Base-by-base conservation (phyloP, 164 flowering plant species). In the Hamamelis virginiana region DNA sequence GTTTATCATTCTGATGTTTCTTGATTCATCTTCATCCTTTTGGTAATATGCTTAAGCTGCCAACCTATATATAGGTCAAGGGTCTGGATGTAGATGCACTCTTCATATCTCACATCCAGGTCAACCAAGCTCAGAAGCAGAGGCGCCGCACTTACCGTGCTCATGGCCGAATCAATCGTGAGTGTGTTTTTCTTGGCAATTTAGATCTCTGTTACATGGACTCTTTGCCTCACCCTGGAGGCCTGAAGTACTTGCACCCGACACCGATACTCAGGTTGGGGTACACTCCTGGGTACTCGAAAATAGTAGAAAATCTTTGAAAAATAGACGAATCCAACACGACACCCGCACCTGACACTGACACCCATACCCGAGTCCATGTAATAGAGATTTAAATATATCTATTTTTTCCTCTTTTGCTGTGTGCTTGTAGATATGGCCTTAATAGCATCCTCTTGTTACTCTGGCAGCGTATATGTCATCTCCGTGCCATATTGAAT, bases 111-210 rank as follows among this genome's bases (percentile, higher is more conserved):
- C 86, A 83, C 67, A 76, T 83, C 74, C 86, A 81, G 70, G 86
- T 83, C 28, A 83, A 83, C 69, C 86, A 81, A 62, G 84, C 86
- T 5, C 78, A 74, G 75, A 83, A 83, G 76, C 86, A 83, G 66
- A 79, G 86, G 68, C 83, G 86, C 2, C 78, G 86, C 23, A 79
- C 84, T 0, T 83, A 83, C 66, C 83, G 86, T 69, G 86, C 86
- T 43, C 86, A 83, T 72, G 86, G 86, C 65, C 77, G 86, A 64
- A 84, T 84, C 59, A 84, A 84, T 65, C 87, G 85, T 83, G 67
- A 65, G 87, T 75, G 21, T 61, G 27, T n/a, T 19, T 61, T 38
- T 14, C 0, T 38, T 0, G 1, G 33, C 16, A n/a, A n/a, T n/a
- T n/a, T n/a, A n/a, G n/a, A n/a, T n/a, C n/a, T n/a, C n/a, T n/a